Percentiles rank a stretch among this genome's conserved stretches.
Evolutionary conservation across 73 alveolate species (phyloP).

Genomic region (Tetrahymena thermophila): DNA sequence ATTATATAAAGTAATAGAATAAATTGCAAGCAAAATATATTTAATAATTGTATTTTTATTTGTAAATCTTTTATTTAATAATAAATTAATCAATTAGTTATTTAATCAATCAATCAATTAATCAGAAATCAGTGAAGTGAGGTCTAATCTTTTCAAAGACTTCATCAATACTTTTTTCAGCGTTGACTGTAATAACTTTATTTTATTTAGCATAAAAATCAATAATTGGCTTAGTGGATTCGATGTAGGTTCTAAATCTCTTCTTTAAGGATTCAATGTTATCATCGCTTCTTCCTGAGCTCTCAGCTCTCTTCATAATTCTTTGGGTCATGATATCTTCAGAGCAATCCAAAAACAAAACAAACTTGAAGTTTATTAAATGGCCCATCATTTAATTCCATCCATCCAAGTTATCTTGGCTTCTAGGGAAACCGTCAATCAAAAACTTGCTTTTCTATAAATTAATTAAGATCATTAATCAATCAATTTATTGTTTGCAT

Average conservation of each 20-base stretch:
- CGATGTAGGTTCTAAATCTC: slow-evolving; percentile 85
- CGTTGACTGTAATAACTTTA: slow-evolving; percentile 67
- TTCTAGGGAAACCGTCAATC: slow-evolving; percentile 88
- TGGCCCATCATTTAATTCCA: slow-evolving; percentile 50
- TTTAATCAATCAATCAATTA: background rate
- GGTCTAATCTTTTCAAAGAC: slow-evolving; percentile 44
- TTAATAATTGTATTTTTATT: background rate
- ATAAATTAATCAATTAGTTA: background rate
- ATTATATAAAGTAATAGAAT: background rate
- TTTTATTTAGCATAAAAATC: slow-evolving; percentile 63
- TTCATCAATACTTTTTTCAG: slow-evolving; percentile 74
- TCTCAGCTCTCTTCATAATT: slow-evolving; percentile 83
- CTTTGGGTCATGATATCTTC: slow-evolving; percentile 87
- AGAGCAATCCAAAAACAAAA: slow-evolving; percentile 82
- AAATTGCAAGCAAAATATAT: background rate
- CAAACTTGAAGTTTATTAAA: slow-evolving; percentile 54
- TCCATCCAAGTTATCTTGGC: slow-evolving; percentile 66
- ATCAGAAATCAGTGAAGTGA: background rate
- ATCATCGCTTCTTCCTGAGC: slow-evolving; percentile 96
- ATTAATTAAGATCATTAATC: background rate
- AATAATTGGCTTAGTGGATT: slow-evolving; percentile 88
- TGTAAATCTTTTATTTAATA: background rate
- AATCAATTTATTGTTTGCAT: background rate
- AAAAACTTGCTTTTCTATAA: slow-evolving; percentile 48
- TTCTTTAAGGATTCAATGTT: slow-evolving; percentile 92